Evolutionary conservation across 2,329 filamentous ascomycete species (phyloP).

Genomic region (Neospermospora avenae): DNA sequence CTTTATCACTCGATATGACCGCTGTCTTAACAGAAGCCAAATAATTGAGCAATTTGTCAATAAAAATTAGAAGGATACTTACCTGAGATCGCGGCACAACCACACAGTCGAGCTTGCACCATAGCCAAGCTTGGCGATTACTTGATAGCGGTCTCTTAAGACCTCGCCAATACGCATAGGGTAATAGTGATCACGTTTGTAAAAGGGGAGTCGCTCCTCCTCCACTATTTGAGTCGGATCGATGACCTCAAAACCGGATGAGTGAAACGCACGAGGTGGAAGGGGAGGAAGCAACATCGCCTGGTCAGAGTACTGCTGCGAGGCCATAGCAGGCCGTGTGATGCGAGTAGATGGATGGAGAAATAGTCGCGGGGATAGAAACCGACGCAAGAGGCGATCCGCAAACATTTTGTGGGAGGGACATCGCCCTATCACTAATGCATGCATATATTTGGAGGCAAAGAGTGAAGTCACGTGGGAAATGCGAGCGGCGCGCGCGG

Average conservation of each 20-base stretch:
- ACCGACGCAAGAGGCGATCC: conserved; percentile 9
- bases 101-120: conserved; percentile 34
- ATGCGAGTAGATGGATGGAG: conserved; percentile 13
- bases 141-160: conserved; percentile 21
- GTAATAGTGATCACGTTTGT: conserved; percentile 19
- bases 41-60: conserved; percentile 7
- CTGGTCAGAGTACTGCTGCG: conserved; percentile 1
- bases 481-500: no score
- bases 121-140: conserved; percentile 22
- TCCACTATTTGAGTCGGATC: conserved; percentile 14
- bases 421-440: background rate
- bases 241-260: conserved; percentile 17
- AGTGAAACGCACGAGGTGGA: conserved; percentile 9
- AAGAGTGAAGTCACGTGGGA: no score
- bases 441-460: background rate
- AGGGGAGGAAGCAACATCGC: background rate
- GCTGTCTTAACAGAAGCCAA: conserved; percentile 9
- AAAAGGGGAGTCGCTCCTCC: conserved; percentile 19
- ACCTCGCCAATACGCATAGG: conserved; percentile 20
- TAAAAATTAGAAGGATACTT: conserved; percentile 7
- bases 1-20: conserved; percentile 14
- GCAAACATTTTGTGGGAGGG: conserved; percentile 14
- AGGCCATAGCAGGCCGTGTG: conserved; percentile 6
- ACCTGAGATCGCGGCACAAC: conserved; percentile 39
- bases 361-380: conserved; percentile 8